Evolutionary conservation across 1,139 yeast species (phyloP), one percentile per base, ranked within the genome.

Genomic region (Saccharomycopsis hybrid): DNA sequence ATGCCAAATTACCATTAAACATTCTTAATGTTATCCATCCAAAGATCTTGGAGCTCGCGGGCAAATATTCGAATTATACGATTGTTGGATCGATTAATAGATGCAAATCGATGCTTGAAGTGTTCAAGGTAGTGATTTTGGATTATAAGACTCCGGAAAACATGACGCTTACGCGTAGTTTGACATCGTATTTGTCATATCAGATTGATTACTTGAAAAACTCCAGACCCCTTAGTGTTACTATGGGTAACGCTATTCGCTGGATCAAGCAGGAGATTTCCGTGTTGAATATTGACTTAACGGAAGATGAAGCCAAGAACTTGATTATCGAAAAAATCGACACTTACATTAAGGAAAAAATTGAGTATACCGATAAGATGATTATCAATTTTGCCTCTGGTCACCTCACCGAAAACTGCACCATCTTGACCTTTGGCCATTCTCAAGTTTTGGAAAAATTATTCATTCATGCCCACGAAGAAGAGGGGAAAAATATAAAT

Each of bases 221-320:
- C 8, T 92, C 97, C 1, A 79, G 99, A 56, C 97, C 97, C 0
- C 72, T 94, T 51, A 82, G 95, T 52, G 86, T 90, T 7, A 79
- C 96, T 1, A 94, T 94, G 98, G 98, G 99, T 48, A 92, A 90
- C 68, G 94, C 97, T 2, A 94, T 94, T 57, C 79, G 98, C 59
- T 89, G 97, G 96, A 74, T 94, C 57, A 94, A 94, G 64, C 97
- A 90, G 68, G 94, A 87, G 63, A 92, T 94, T 52, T 82, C 96
- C 1, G 76, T 78, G 50, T 78, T 84, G 31, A 56, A 61, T 25
- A 49, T 49, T 9, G 54, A 46, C 31, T 28, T 47, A 8, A 39
- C 58, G 68, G 43, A 78, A 86, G 72, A 70, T 18, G 80, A 76
- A 43, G 96, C 97, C 41, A 90, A 88, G 62, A 69, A 67, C n/a